phyloP scores from a whole-genome alignment of 2,329 filamentous ascomycete genomes.

The Clathrospora elynae region DNA sequence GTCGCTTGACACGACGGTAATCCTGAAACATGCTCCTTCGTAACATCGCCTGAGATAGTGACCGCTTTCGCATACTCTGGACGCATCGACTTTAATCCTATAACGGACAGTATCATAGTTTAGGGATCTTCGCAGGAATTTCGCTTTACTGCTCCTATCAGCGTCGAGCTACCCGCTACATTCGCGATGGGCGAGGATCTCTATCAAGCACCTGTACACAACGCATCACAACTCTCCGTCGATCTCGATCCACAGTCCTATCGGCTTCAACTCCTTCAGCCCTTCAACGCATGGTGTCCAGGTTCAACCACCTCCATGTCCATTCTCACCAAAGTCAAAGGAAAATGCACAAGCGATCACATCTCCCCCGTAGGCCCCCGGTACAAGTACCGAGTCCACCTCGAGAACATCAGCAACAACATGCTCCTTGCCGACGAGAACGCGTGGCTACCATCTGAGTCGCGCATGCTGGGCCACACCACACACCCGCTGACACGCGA shows the following conservation, averaged over 20 bases:
- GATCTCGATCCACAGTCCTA: constrained; percentile 36
- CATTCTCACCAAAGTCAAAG: constrained; percentile 44
- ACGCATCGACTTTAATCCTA: constrained; percentile 36
- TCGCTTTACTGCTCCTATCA: constrained; percentile 34
- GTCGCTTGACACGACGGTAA: constrained; percentile 48
- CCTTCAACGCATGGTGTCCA: constrained; percentile 29
- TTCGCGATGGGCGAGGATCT: constrained; percentile 33
- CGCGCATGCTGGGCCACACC: constrained; percentile 34
- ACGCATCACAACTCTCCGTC: constrained; percentile 29
- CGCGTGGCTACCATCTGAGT: constrained; percentile 31
- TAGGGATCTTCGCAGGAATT: constrained; percentile 19
- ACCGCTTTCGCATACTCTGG: constrained; percentile 42
- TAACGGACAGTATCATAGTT: constrained; percentile 29
- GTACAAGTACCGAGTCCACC: constrained; percentile 50
- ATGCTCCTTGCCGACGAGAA: constrained; percentile 44
- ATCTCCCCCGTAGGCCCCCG: constrained; percentile 49
- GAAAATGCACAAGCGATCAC: constrained; percentile 51
- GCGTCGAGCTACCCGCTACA: constrained; percentile 30
- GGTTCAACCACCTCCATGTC: constrained; percentile 29
- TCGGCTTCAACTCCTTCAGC: constrained; percentile 26
- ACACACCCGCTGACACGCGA: constrained; percentile 23
- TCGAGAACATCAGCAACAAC: constrained; percentile 50
- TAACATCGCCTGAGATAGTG: constrained; percentile 56
- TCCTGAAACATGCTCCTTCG: constrained; percentile 56
- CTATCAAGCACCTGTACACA: constrained; percentile 31